phyloP scores from a whole-genome alignment of 176 grass and related monocot species.

The Carex littledalei region DNA sequence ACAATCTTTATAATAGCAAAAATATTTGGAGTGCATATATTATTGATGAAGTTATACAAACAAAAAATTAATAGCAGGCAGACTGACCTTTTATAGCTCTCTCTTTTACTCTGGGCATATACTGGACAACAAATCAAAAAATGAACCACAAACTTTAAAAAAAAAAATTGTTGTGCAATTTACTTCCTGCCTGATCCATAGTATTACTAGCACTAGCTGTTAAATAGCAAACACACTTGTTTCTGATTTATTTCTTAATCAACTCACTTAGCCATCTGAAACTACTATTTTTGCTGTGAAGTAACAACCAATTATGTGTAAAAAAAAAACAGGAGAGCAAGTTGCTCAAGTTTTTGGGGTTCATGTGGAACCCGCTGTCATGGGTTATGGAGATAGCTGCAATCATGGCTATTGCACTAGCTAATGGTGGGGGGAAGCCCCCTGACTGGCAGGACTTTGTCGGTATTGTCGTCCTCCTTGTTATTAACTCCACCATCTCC shows the following conservation, averaged over 20 bases:
- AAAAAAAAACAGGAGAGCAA: conserved; percentile 56
- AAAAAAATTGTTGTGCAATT: not conserved
- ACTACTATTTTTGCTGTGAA: not conserved
- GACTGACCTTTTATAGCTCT: not conserved
- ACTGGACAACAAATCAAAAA: not conserved
- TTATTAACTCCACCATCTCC: conserved; percentile 81
- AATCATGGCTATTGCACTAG: conserved; percentile 75
- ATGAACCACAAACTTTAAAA: not conserved
- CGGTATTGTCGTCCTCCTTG: conserved; percentile 60
- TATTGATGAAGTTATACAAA: not conserved
- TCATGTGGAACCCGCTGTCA: conserved; percentile 98
- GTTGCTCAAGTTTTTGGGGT: conserved; percentile 79
- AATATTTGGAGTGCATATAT: not conserved
- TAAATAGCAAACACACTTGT: not conserved
- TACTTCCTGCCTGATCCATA: not conserved
- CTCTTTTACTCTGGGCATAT: not conserved
- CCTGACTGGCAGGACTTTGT: conserved; percentile 99
- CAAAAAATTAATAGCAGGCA: not conserved
- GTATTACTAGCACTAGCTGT: not conserved
- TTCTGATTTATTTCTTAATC: not conserved
- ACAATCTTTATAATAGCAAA: not conserved
- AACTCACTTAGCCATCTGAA: not conserved
- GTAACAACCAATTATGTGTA: not conserved
- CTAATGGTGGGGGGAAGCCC: conserved; percentile 56
- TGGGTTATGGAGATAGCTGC: conserved; percentile 97